Conservation (phyloP, 495 filamentous ascomycete species). For the Penicillium psychrofluorescens region DNA sequence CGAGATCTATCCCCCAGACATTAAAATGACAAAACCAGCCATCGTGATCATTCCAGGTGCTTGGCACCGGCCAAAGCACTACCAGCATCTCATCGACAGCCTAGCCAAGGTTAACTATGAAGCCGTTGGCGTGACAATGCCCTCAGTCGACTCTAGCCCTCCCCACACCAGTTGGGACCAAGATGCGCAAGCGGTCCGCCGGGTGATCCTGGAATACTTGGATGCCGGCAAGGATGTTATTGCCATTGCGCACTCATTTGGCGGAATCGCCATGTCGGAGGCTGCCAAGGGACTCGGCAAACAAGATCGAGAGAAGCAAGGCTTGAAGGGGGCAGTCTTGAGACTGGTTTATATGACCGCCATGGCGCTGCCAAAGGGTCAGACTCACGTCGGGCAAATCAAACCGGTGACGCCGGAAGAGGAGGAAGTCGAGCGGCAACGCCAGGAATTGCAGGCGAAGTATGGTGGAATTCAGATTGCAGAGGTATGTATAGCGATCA, state of each 20-base stretch:
- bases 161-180: constrained; percentile 19
- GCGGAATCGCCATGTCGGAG: constrained; percentile 29
- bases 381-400: constrained; percentile 16
- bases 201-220: constrained; percentile 14
- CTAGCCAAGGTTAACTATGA: constrained; percentile 21
- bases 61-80: constrained; percentile 36
- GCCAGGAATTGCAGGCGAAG: constrained; percentile 8
- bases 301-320: constrained; percentile 26
- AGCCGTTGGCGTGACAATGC: constrained; percentile 18
- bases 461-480: constrained; percentile 12
- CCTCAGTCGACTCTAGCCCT: constrained; percentile 20
- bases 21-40: constrained; percentile 15
- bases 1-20: no score
- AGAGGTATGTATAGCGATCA: constrained; percentile 2
- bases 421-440: constrained; percentile 16
- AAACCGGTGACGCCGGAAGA: constrained; percentile 14
- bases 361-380: constrained; percentile 19
- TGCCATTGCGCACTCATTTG: constrained; percentile 31
- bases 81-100: constrained; percentile 22
- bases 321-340: constrained; percentile 29
- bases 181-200: constrained; percentile 20
- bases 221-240: constrained; percentile 27
- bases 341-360: constrained; percentile 33
- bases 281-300: constrained; percentile 29
- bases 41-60: constrained; percentile 35